Base-by-base conservation (phyloP, 2,329 filamentous ascomycete species). In the Amauroascus niger region DNA sequence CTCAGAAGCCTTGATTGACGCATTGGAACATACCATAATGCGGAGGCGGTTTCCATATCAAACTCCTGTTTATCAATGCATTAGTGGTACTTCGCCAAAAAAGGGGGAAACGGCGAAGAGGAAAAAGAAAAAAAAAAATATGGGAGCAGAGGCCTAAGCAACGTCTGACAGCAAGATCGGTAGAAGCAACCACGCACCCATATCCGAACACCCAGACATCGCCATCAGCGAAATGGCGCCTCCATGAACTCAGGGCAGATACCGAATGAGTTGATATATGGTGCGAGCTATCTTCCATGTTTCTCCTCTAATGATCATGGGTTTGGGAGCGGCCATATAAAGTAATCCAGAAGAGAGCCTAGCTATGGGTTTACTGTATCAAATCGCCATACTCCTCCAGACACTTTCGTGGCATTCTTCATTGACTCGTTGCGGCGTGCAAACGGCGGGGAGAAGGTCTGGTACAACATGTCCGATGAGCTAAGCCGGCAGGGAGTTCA, bases 131-230 rank as follows among this genome's bases (percentile, higher is more conserved):
- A 30, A 30, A 9, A 9, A 30, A 30, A 30, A 5, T 30, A 30
- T 9, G 9, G n/a, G n/a, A 30, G 26, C 5, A 30, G 26, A 30
- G 26, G 26, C 26, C 26, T 30, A 9, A 30, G 26, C 26, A 30
- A 30, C 26, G 26, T 9, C 26, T 30, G 9, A n/a, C 40, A 28
- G 30, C 49, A 3, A 14, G 5, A 18, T 11, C 14, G 14, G 20
- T 18, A 40, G 44, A 39, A 47, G 35, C 48, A 35, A 13, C 35
- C 43, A 73, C 77, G 60, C 75, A 95, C 91, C 91, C 93, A 66
- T 97, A 98, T 58, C 93, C 93, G 70, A 95, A 97, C 44, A 98
- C 76, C 93, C 93, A 98, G 64, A 97, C 89, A 66, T 95, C 87
- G 33, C 79, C 75, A 22, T 73, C 61, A 1, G 70, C 68, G 41